These are phyloP conservation scores for Raphanus sativus DNA, from an alignment of 345 rosid species.

Conservation along the genomic window DNA sequence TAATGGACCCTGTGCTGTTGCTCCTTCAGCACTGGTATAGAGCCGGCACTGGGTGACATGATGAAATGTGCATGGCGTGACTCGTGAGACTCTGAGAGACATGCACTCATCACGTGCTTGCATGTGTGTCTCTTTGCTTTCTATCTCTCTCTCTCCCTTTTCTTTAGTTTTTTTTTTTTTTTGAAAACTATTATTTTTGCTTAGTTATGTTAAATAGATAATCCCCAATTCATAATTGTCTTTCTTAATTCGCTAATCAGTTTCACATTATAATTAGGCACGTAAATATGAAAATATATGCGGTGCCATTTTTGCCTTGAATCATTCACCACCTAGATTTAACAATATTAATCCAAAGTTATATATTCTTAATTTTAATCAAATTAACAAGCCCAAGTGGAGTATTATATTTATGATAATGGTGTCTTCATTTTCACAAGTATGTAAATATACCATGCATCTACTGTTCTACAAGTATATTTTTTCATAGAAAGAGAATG, in stretches of 20 bases:
- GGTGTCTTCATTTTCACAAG: conserved; percentile 4
- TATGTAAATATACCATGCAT: background rate
- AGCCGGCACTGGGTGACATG: conserved; percentile 36
- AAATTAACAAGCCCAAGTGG: background rate
- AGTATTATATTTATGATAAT: background rate
- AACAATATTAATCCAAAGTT: background rate
- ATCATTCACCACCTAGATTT: conserved; percentile 4
- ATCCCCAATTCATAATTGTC: background rate
- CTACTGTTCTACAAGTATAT: background rate
- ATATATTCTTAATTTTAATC: background rate
- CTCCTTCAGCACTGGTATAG: too few species aligned
- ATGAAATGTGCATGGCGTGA: conserved; percentile 54
- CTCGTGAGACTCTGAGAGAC: conserved; percentile 47
- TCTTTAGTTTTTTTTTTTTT: background rate
- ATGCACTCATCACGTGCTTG: conserved; percentile 51
- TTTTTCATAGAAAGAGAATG: too few species aligned
- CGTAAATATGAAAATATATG: conserved; percentile 17
- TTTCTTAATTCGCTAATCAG: conserved; percentile 18
- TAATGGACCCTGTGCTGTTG: too few species aligned
- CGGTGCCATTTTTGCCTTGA: conserved; percentile 27
- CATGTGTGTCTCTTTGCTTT: conserved; percentile 41
- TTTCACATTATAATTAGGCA: conserved; percentile 25
- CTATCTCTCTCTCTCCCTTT: background rate
- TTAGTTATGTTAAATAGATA: background rate
- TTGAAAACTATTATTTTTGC: too few species aligned